A percentile compares a stretch with the other conserved stretches of the same genome.
phyloP scores from a whole-genome alignment of 768 basidiomycete species.

The Mycena galopus region DNA sequence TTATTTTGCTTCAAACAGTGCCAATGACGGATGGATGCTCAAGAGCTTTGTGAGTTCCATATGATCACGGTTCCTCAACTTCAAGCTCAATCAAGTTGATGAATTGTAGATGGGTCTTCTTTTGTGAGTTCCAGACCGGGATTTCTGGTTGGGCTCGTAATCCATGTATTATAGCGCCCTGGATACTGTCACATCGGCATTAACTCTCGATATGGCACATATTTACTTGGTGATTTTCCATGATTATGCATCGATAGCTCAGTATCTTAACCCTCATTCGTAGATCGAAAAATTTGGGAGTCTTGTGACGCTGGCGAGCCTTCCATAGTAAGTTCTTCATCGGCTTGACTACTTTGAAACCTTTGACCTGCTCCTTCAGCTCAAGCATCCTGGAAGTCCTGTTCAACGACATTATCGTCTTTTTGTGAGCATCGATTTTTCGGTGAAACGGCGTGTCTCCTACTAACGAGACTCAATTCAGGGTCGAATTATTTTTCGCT shows the following conservation, averaged over 20 bases:
- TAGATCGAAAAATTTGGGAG: constrained; percentile 8
- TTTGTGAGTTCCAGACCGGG: neutral
- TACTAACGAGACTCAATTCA: neutral
- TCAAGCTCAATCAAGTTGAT: too few species aligned
- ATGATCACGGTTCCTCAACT: too few species aligned
- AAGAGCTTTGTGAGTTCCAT: neutral
- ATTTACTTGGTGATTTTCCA: neutral
- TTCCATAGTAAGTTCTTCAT: neutral
- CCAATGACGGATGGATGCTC: constrained; percentile 15
- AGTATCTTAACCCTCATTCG: neutral
- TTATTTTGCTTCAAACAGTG: constrained; percentile 2
- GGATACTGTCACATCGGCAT: neutral
- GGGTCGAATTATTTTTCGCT: constrained; percentile 9
- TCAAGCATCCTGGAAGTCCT: neutral
- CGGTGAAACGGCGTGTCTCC: too few species aligned
- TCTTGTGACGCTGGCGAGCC: neutral
- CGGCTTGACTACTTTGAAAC: neutral
- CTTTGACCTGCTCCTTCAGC: neutral
- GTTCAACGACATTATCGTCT: neutral
- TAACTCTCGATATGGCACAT: constrained; percentile 7
- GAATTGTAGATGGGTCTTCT: constrained; percentile 1
- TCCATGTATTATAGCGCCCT: neutral
- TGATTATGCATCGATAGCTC: neutral
- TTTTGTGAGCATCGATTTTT: neutral
- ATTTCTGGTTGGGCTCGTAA: neutral